Percentiles rank a stretch among this genome's conserved stretches.
phyloP scores from a whole-genome alignment of 345 rosid genomes.

The Rhodamnia rubescens region DNA sequence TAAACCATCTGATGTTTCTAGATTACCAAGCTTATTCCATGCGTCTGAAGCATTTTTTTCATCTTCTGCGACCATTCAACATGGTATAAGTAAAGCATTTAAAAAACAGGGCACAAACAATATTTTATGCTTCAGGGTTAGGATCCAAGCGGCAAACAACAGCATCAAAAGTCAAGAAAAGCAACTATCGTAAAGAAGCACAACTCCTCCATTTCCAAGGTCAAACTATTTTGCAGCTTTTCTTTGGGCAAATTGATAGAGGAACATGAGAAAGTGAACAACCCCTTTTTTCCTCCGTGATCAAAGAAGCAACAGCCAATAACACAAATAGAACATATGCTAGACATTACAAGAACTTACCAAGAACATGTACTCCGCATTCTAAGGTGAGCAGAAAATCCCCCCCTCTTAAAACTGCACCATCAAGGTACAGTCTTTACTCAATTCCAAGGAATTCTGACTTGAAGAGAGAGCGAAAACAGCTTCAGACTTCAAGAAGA shows the following conservation, averaged over 20 bases:
- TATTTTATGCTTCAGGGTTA: neutral
- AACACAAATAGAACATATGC: neutral
- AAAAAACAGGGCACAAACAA: neutral
- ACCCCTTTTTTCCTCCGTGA: neutral
- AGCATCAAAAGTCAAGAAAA: neutral
- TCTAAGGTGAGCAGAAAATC: neutral
- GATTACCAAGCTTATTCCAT: neutral
- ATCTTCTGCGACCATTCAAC: neutral
- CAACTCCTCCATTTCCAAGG: neutral
- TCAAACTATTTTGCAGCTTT: neutral
- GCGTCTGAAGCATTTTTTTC: neutral
- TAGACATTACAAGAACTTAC: constrained; percentile 13
- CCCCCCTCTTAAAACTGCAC: neutral
- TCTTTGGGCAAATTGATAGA: neutral
- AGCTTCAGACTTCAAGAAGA: neutral
- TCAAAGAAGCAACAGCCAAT: neutral
- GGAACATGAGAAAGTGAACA: neutral
- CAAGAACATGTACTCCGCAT: constrained; percentile 26
- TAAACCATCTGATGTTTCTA: neutral
- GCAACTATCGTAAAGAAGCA: neutral
- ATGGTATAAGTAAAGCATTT: neutral
- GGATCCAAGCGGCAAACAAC: neutral
- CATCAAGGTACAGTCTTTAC: neutral
- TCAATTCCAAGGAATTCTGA: neutral
- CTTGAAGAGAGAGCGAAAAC: neutral